phyloP scores from a whole-genome alignment of 495 filamentous ascomycete species.

The Podospora bellae-mahoneyi region DNA sequence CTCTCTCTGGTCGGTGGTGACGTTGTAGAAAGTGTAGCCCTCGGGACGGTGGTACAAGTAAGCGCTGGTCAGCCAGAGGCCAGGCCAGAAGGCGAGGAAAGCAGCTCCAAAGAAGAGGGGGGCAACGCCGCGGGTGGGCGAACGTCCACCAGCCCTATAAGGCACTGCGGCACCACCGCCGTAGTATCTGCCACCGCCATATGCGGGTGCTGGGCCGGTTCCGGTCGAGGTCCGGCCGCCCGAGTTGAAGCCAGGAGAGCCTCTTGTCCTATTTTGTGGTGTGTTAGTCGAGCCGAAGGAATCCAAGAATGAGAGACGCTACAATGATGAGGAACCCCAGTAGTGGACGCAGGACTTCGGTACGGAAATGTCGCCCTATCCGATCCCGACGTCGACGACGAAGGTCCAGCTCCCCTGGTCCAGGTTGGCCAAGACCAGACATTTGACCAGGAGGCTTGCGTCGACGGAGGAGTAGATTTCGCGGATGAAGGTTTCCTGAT shows the following conservation, averaged over 20 bases:
- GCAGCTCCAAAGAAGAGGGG: conserved; percentile 56
- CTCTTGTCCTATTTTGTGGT: neutral
- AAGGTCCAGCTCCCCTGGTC: neutral
- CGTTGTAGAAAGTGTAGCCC: conserved; percentile 62
- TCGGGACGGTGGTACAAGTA: conserved; percentile 67
- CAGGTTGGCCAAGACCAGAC: too few species aligned
- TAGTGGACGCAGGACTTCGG: neutral
- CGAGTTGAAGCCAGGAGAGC: conserved; percentile 26
- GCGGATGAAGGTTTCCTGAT: neutral
- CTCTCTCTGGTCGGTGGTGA: conserved; percentile 55
- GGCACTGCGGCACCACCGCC: conserved; percentile 70
- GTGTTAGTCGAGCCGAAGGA: neutral
- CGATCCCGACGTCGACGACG: too few species aligned
- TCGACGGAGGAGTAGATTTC: neutral
- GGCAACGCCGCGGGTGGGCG: conserved; percentile 53
- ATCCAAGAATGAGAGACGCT: neutral
- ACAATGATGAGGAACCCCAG: neutral
- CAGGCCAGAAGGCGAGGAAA: conserved; percentile 55
- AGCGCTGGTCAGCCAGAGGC: conserved; percentile 58
- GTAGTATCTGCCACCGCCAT: conserved; percentile 70
- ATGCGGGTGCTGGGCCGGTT: conserved; percentile 57
- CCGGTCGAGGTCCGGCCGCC: conserved; percentile 67
- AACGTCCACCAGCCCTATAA: conserved; percentile 59
- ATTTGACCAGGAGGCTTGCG: neutral
- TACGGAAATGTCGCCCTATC: neutral